Base-by-base conservation (phyloP, 805 yeast genomes). In the Nakazawaea ishiwadae region DNA sequence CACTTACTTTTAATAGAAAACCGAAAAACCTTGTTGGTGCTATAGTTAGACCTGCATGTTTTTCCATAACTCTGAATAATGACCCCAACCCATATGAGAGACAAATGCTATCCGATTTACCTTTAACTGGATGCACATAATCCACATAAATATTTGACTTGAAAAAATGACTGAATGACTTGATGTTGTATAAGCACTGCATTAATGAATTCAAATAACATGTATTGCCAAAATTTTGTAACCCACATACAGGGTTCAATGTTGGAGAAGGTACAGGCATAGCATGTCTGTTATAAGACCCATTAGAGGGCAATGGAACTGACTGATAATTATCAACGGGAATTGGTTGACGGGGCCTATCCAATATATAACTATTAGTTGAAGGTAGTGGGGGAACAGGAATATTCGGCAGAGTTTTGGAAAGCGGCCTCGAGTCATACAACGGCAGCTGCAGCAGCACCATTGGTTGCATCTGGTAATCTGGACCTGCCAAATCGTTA, bases 151-250 rank as follows among this genome's bases (percentile, higher is more conserved):
- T 59, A 46, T 67, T 60, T n/a, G 68, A 59, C 10, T 65, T 45
- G 47, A 82, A 76, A 12, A 82, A 55, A 3, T 62, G 55, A 41
- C 79, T 65, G 50, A 84, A 77, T 18, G 55, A 52, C 0, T 60
- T 49, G 0, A 81, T 56, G 2, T 79, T 83, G 58, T 81, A 81
- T 5, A 84, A 55, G 47, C 87, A 73, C 56, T 84, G 95, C 10
- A 84, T 55, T 66, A 84, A 79, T 54, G 84, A 75, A 53, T 84
- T 84, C 44, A 84, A 78, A 54, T 84, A 84, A 51, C 95, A 84
- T 0, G 90, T 81, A 31, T 81, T 80, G 0, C 89, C 88, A 59
- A 75, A 65, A 53, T 84, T 84, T 45, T 74, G 63, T 39, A 84
- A 58, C 0, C 90, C 86, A 40, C 84, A 79, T 12, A 79, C n/a